Evolutionary conservation across 2,329 filamentous ascomycete genomes (phyloP).

Genomic region (Penicillium sp.): DNA sequence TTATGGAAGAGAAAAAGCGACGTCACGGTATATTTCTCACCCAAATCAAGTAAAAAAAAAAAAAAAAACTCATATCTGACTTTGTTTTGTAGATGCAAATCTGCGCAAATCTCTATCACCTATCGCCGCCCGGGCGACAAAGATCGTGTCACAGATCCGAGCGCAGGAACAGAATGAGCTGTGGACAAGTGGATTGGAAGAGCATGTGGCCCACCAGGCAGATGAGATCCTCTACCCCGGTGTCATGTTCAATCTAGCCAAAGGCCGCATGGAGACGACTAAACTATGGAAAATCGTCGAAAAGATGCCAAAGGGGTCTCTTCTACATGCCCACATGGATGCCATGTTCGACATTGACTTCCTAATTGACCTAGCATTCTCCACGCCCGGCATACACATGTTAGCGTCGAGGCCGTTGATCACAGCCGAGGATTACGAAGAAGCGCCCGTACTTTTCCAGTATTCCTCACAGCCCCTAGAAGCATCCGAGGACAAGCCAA

Average conservation of each 20-base stretch:
- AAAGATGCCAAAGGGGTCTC: constrained; percentile 78
- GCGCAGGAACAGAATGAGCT: constrained; percentile 71
- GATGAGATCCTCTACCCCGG: constrained; percentile 73
- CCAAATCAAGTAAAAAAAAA: constrained; percentile 10
- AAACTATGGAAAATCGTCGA: constrained; percentile 82
- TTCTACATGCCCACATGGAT: constrained; percentile 76
- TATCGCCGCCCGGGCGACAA: constrained; percentile 72
- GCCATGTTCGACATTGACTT: constrained; percentile 88
- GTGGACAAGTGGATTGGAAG: constrained; percentile 74
- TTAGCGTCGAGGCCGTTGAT: constrained; percentile 58
- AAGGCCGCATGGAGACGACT: constrained; percentile 80
- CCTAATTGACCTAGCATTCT: constrained; percentile 69
- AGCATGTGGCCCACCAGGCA: constrained; percentile 62
- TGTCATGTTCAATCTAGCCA: constrained; percentile 90
- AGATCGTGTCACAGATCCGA: constrained; percentile 77
- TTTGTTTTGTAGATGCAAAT: constrained; percentile 25
- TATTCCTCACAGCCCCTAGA: constrained; percentile 53
- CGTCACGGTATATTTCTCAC: constrained; percentile 64
- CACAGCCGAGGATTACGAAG: constrained; percentile 54
- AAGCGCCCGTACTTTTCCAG: constrained; percentile 61
- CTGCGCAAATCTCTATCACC: constrained; percentile 64
- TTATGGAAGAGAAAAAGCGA: constrained; percentile 76
- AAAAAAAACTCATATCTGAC: constrained; percentile 1
- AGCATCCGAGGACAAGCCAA: constrained; percentile 44
- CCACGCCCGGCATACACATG: constrained; percentile 72